Evolutionary conservation across 2,329 filamentous ascomycete species (phyloP), one percentile per base, ranked within the genome.

Genomic region (Exserohilum rostratum): DNA sequence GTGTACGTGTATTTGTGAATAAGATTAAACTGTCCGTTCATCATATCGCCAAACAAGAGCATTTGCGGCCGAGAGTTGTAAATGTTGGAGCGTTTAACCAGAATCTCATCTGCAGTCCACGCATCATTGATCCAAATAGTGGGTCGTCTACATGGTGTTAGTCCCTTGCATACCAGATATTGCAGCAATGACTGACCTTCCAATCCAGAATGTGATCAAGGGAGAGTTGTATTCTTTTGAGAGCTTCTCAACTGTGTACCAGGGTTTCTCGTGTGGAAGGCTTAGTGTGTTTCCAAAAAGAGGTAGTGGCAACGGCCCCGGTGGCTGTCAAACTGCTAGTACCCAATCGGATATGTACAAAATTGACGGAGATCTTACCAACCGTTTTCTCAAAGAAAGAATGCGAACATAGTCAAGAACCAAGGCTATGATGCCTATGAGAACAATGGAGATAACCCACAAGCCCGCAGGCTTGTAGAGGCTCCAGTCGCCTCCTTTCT

Each of bases 231-330:
- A 80, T 27, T 71, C 62, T 59, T 81, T 80, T 5, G 82, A 81
- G 0, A 85, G 69, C 57, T 81, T 65, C 47, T 85, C 81, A 57
- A 85, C 83, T 65, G 81, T 82, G 17, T 84, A 77, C 83, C 83
- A 86, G 1, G 83, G 82, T 61, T 85, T 84, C 47, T 74, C 76
- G 15, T 80, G 76, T 1, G 83, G 83, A 3, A 85, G 75, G 55
- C 78, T 78, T 46, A 81, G 83, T 0, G 82, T 85, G 62, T 84
- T 85, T 20, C 83, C 83, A 6, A 85, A 72, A 30, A 85, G 76
- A 3, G 83, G 83, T 58, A 75, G 76, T 2, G 83, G 83, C 2
- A 83, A 75, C 0, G 83, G 83, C 0, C 83, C 83, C 2, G 83
- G 83, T 0, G 83, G 83, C 80, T 83, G 42, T 53, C 9, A 11